Evolutionary conservation across 805 yeast species (phyloP), one percentile per base, ranked within the genome.

Genomic region (Zygosaccharomyces bisporus): DNA sequence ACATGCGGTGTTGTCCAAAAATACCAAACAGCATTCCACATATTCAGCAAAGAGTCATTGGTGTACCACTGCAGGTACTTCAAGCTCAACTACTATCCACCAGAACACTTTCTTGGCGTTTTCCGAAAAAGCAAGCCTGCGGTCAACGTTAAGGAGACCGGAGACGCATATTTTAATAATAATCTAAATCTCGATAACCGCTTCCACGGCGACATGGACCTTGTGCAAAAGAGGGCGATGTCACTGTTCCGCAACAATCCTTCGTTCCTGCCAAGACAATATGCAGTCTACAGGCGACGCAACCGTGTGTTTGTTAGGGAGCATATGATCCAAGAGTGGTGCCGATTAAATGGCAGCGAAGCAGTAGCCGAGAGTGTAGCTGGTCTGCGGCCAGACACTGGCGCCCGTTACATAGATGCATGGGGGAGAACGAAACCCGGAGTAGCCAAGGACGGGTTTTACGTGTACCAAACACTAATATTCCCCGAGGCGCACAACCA

Each of bases 61-160:
- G 55, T 56, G 4, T 59, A 54, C 40, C 50, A 43, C 3, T 53
- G 64, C 32, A 42, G 50, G 14, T 60, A 46, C 29, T 56, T 64
- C 44, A 35, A 41, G 9, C 29, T 64, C 18, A 39, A 41, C 21
- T 64, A 51, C 43, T 57, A 51, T 36, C 68, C 69, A 19, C 52
- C 59, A 5, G 51, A 52, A 13, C 67, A 63, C 41, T 57, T 63
- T 39, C 34, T 61, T 17, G 50, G 57, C 2, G 8, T 59, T 21
- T 58, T 60, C 38, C 52, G 65, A 19, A 62, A 63, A 44, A 51
- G 60, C 13, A 56, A 50, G 38, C 69, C 69, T 6, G 57, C 60
- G 3, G 30, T 60, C 12, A 51, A 51, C 23, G 54, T 60, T 1
- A 53, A 47, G 33, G 50, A 46, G 9, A 42, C 39, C 14, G 51